A percentile compares a stretch with the other conserved stretches of the same genome.
Conservation (phyloP, 2,329 filamentous ascomycete species). For the Paramyrothecium roridum region DNA sequence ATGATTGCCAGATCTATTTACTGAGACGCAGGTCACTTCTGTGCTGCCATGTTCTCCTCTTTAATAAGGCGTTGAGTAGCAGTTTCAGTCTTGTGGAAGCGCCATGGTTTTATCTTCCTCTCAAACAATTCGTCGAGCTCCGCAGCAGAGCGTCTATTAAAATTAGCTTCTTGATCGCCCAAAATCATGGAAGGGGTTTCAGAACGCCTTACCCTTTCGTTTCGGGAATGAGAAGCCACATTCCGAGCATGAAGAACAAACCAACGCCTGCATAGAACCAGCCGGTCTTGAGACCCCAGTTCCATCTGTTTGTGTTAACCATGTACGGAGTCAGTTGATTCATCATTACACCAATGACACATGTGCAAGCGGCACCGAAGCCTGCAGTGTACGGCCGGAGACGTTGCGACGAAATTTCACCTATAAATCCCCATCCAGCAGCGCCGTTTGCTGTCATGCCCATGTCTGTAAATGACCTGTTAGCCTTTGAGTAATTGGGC, state of each 20-base stretch:
- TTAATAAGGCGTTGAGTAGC: slow-evolving; percentile 6
- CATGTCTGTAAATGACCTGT: slow-evolving; percentile 11
- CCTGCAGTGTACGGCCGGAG: slow-evolving; percentile 28
- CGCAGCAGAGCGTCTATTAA: slow-evolving; percentile 11
- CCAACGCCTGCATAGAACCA: slow-evolving; percentile 25
- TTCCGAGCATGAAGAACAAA: slow-evolving; percentile 4
- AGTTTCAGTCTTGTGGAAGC: slow-evolving; percentile 12
- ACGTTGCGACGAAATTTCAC: slow-evolving; percentile 32
- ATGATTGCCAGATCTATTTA: not conserved
- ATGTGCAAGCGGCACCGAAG: slow-evolving; percentile 21
- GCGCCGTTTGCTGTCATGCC: slow-evolving; percentile 19
- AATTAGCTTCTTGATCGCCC: not conserved
- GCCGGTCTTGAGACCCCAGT: slow-evolving; percentile 27
- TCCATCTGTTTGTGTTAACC: slow-evolving; percentile 24
- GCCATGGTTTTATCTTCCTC: slow-evolving; percentile 19
- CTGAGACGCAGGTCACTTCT: not conserved
- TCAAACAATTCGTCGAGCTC: slow-evolving; percentile 23
- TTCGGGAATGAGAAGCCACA: slow-evolving; percentile 4
- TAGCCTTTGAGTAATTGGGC: slow-evolving; percentile 4
- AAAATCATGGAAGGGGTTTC: not conserved
- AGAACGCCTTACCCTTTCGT: not conserved
- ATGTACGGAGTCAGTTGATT: slow-evolving; percentile 25
- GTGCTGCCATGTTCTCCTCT: not conserved
- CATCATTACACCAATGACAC: slow-evolving; percentile 17
- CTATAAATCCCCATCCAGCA: slow-evolving; percentile 25